These are phyloP conservation scores for Arxiozyma heterogenica DNA, from an alignment of 1,139 yeast species.

Conservation along the genomic window DNA sequence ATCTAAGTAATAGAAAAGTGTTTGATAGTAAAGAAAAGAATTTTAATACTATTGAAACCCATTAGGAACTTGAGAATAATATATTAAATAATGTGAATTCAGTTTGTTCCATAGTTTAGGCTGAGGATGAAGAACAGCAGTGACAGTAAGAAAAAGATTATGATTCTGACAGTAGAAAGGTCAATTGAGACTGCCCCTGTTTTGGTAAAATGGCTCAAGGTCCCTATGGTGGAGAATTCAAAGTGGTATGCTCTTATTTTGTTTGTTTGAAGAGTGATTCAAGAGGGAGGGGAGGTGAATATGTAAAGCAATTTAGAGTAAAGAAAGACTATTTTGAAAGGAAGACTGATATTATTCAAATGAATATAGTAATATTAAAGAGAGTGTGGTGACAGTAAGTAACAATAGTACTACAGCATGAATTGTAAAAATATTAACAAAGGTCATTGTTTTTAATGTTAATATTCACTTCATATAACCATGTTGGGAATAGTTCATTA, in stretches of 20 bases:
- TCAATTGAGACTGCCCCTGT: constrained; percentile 99
- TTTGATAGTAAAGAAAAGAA: too few species aligned
- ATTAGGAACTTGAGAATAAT: neutral
- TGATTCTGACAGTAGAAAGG: constrained; percentile 95
- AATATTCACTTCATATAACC: too few species aligned
- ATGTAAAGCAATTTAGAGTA: constrained; percentile 78
- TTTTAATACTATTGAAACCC: too few species aligned
- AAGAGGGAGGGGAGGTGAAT: constrained; percentile 92
- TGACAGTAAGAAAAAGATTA: constrained; percentile 40
- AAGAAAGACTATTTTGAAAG: constrained; percentile 94
- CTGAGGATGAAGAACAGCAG: neutral
- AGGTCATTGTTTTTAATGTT: neutral
- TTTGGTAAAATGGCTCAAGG: constrained; percentile 98
- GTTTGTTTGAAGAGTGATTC: constrained; percentile 93
- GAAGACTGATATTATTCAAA: constrained; percentile 92
- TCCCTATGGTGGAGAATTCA: constrained; percentile 96
- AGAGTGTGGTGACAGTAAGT: neutral
- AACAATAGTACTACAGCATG: too few species aligned
- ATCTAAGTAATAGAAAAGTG: neutral
- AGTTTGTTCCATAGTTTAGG: neutral
- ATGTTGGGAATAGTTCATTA: neutral
- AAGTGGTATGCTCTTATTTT: constrained; percentile 90
- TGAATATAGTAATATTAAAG: constrained; percentile 35
- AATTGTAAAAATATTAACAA: too few species aligned
- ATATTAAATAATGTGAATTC: neutral